Base-by-base conservation (phyloP, 1,284 basidiomycete genomes). In the Ganoderma multipileum region DNA sequence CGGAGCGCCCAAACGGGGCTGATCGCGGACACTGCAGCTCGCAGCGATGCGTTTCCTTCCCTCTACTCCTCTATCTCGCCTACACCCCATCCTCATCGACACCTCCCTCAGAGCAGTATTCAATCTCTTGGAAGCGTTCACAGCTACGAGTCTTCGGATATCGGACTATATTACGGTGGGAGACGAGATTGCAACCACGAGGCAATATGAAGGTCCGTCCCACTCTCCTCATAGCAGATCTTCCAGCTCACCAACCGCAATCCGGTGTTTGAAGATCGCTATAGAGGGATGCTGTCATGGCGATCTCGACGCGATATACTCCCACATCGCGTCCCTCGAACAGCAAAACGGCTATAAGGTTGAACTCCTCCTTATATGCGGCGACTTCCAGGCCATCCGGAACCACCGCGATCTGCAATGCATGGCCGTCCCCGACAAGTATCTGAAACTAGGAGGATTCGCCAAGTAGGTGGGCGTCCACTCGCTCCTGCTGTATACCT, bases 221-320 rank as follows among this genome's bases (percentile, higher is more conserved):
- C 11, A 16, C 8, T 38, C n/a, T 38, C 0, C 55, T 30, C 20
- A 16, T 20, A 42, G 1, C 28, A 6, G n/a, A 23, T 8, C 16
- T 47, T 16, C 7, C 39, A 23, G 18, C 20, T 23, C 28, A 30
- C 8, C 59, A 47, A 30, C 20, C n/a, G 20, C 0, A 4, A 57
- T 23, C 2, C 28, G 16, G 5, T 30, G 16, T 28, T 18, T 26
- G 38, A 57, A 76, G 75, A 74, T 76, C 57, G 75, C 75, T 20
- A 68, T 76, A 36, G 92, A 99, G 84, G 98, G 98, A 9, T 99
- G 97, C 84, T 96, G 94, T 75, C 97, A 99, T 79, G 98, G 96
- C 61, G 88, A 91, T 72, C 89, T 98, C 14, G 91, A 94, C 77
- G 87, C 88, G 11, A 98, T 98, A 68, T 99, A 99, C 83, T 80